Base-by-base conservation (phyloP, 1,284 basidiomycete genomes). In the Trametes pubescens region DNA sequence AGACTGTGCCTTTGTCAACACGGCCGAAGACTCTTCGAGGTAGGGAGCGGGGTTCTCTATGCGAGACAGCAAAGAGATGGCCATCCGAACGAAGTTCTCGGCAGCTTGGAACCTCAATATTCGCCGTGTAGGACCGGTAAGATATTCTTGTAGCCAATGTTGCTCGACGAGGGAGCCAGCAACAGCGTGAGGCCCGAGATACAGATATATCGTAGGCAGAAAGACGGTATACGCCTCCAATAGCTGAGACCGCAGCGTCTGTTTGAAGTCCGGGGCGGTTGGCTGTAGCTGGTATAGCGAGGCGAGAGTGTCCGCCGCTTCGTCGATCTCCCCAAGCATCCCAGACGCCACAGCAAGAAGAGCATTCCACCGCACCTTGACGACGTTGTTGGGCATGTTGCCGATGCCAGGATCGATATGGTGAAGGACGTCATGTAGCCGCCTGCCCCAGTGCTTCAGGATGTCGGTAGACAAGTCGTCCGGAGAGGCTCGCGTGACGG, bases 91-190 rank as follows among this genome's bases (percentile, higher is more conserved):
- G 24, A 86, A 62, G 1, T 55, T 18, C 10, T 51, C 29, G 22
- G 52, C 62, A 4, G 37, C 48, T 29, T 35, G 34, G 26, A 53
- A 16, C 24, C n/a, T 10, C 24, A 21, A 51, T 24, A 49, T 44
- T 7, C 32, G 51, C 29, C 22, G 32, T 67, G 21, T 64, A 63
- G 48, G 61, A 58, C 64, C 54, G 65, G 56, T 64, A 44, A 80
- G 68, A 67, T 79, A 76, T 4, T 72, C 63, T 4, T 74, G 74
- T n/a, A 85, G 64, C 59, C 68, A 70, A 0, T 81, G 86, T 43
- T 86, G 77, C 34, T 74, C 65, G 51, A 80, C 68, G 47, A 88
- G 65, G 46, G 83, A 78, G 44, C 84, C 79, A 34, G 89, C 70
- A 24, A 80, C 80, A 14, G 74, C 74, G n/a, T 72, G 40, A 18